Evolutionary conservation across 176 grass and related monocot genomes (phyloP).

Genomic region (Oryza australiensis): DNA sequence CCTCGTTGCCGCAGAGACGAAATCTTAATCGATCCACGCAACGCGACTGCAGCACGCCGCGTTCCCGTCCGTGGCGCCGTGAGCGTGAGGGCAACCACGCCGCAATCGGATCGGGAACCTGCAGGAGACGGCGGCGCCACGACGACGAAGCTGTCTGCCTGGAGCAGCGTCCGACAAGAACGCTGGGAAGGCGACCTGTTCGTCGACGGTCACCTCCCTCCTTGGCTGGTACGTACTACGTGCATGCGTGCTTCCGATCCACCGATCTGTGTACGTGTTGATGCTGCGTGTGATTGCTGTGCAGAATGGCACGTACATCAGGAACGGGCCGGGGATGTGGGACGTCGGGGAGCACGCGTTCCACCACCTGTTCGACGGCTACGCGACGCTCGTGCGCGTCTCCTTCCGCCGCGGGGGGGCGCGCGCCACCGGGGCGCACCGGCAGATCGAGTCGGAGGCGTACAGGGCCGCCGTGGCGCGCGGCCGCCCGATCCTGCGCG

Average conservation of each 20-base stretch:
- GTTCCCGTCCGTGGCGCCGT: background rate
- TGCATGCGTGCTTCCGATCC: background rate
- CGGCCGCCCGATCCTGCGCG: conserved; percentile 40
- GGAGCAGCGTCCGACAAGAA: conserved; percentile 42
- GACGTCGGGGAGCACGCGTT: conserved; percentile 54
- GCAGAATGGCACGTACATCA: conserved; percentile 68
- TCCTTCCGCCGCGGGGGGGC: conserved; percentile 33
- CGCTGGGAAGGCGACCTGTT: conserved; percentile 41
- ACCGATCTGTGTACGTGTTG: background rate
- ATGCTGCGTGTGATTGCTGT: background rate
- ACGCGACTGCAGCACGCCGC: background rate
- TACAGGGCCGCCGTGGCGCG: conserved; percentile 55
- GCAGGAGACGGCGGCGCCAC: background rate
- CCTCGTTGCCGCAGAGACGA: too few species aligned
- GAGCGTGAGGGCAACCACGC: background rate
- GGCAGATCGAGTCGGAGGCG: conserved; percentile 91
- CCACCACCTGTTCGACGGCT: conserved; percentile 72
- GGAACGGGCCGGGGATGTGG: conserved; percentile 66
- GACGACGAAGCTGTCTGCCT: conserved; percentile 28
- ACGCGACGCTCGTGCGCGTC: conserved; percentile 65
- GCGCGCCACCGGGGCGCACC: conserved; percentile 52
- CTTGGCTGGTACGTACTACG: conserved; percentile 35
- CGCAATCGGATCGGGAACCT: background rate
- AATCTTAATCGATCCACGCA: background rate
- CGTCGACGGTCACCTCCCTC: conserved; percentile 32